These are phyloP conservation scores for Sabuloglossum arenarium DNA, from an alignment of 495 filamentous ascomycete genomes.

Conservation along the genomic window DNA sequence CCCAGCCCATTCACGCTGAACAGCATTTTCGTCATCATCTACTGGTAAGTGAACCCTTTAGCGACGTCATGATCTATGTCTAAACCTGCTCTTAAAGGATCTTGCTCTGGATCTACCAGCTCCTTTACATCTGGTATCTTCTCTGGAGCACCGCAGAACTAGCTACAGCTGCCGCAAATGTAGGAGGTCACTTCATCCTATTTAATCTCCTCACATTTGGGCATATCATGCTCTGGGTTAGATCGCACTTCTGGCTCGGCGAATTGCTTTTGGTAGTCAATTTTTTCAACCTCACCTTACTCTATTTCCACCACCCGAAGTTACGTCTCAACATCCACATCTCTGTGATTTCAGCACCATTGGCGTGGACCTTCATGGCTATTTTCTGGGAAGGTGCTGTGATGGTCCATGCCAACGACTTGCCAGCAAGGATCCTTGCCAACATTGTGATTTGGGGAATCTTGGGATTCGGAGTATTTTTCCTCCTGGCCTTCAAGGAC, in stretches of 20 bases:
- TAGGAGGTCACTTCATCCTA: conserved; percentile 67
- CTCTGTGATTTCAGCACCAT: conserved; percentile 49
- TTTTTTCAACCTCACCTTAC: conserved; percentile 50
- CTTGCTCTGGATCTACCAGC: conserved; percentile 49
- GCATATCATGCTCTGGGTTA: conserved; percentile 67
- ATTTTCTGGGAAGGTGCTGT: conserved; percentile 78
- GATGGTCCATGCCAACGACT: conserved; percentile 34
- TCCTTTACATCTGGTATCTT: conserved; percentile 54
- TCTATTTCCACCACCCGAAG: conserved; percentile 58
- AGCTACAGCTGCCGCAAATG: conserved; percentile 48
- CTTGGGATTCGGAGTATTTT: conserved; percentile 47
- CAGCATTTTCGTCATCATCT: conserved; percentile 45
- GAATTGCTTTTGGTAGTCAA: conserved; percentile 60
- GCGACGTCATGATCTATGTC: background rate
- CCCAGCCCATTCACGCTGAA: conserved; percentile 59
- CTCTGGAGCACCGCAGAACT: conserved; percentile 38
- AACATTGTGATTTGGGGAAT: conserved; percentile 77
- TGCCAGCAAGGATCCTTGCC: conserved; percentile 53
- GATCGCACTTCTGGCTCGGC: conserved; percentile 45
- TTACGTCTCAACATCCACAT: conserved; percentile 52
- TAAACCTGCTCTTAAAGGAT: conserved; percentile 28
- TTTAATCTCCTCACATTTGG: conserved; percentile 61
- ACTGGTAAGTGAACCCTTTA: conserved; percentile 35
- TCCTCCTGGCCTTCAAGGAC: conserved; percentile 50
- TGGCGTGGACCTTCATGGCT: conserved; percentile 67